phyloP scores from a whole-genome alignment of 1,139 yeast genomes.

The Candida gigantensis region DNA sequence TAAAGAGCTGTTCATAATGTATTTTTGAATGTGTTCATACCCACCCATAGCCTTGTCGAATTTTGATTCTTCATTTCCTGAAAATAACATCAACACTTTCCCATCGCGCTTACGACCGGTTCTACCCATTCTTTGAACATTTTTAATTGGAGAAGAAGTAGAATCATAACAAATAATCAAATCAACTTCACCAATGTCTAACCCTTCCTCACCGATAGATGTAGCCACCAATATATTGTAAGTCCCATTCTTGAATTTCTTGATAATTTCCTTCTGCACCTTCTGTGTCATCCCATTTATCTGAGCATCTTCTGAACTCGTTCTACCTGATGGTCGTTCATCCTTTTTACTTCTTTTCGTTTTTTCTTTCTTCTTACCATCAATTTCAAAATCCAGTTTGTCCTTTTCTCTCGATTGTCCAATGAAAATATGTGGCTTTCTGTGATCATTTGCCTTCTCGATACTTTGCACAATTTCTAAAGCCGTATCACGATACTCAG shows the following conservation, averaged over 20 bases:
- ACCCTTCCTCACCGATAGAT: conserved; percentile 97
- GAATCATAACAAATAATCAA: conserved; percentile 90
- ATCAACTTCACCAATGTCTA: conserved; percentile 98
- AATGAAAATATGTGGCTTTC: conserved; percentile 83
- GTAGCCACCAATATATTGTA: conserved; percentile 89
- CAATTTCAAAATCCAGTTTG: conserved; percentile 52
- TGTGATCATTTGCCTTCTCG: conserved; percentile 35
- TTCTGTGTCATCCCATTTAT: conserved; percentile 69
- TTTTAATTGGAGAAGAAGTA: conserved; percentile 89
- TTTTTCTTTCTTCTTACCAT: conserved; percentile 22
- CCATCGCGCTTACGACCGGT: conserved; percentile 97
- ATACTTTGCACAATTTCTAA: conserved; percentile 76
- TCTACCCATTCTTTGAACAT: conserved; percentile 95
- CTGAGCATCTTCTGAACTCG: conserved; percentile 57
- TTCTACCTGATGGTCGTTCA: conserved; percentile 19
- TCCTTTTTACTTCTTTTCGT: conserved; percentile 25
- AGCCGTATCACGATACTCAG: conserved; percentile 88
- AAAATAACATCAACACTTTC: conserved; percentile 70
- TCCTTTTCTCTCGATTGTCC: conserved; percentile 74
- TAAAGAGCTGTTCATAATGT: conserved; percentile 45
- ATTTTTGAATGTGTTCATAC: conserved; percentile 74
- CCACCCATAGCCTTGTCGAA: conserved; percentile 86
- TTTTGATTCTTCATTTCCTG: conserved; percentile 76
- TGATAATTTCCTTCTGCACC: conserved; percentile 70
- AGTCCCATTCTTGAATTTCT: conserved; percentile 67